Evolutionary conservation across 2,329 filamentous ascomycete genomes (phyloP).

Genomic region (Venturia carpophila): DNA sequence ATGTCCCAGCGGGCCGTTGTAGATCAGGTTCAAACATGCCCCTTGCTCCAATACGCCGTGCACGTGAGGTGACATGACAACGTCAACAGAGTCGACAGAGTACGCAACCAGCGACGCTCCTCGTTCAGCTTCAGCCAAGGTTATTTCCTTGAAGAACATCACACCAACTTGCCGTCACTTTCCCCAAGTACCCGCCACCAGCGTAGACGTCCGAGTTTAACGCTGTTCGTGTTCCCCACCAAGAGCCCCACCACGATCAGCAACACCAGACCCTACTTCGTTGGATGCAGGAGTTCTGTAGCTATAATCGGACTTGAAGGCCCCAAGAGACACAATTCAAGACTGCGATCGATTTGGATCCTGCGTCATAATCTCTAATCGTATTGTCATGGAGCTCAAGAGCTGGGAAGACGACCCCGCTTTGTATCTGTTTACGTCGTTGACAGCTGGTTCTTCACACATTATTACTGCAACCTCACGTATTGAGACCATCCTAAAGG

Average conservation of each 20-base stretch:
- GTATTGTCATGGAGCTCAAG: constrained; percentile 6
- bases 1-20: no score
- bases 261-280: not conserved
- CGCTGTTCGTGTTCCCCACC: not conserved
- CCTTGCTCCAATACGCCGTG: not conserved
- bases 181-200: not conserved
- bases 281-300: not conserved
- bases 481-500: constrained; percentile 90
- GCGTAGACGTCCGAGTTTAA: not conserved
- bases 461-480: constrained; percentile 94
- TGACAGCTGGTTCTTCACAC: constrained; percentile 90
- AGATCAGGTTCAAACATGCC: no score
- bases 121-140: not conserved
- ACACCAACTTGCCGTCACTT: not conserved
- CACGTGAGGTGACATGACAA: not conserved
- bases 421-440: constrained; percentile 94
- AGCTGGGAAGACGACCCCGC: constrained; percentile 10
- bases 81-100: not conserved
- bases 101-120: not conserved
- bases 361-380: not conserved
- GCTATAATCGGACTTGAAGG: not conserved
- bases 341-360: not conserved
- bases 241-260: not conserved
- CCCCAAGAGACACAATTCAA: not conserved
- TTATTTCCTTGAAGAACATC: not conserved